Percentiles rank a stretch among this genome's conserved stretches.
Conservation (phyloP, 345 rosid genomes). For the Pugionium dolabratum region DNA sequence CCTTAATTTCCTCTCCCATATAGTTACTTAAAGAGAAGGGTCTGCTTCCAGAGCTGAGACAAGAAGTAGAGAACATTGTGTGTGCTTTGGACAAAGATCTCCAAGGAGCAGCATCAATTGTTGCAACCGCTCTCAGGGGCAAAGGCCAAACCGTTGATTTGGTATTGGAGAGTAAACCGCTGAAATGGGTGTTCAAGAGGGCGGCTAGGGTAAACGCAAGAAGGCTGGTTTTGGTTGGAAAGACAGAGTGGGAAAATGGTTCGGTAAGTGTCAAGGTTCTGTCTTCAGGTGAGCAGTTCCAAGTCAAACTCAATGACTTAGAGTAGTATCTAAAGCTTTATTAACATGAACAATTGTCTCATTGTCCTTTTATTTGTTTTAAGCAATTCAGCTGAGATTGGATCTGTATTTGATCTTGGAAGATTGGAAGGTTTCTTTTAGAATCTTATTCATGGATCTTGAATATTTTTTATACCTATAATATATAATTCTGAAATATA, state of each 20-base stretch:
- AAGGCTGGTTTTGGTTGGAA: slow-evolving; percentile 80
- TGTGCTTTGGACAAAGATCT: slow-evolving; percentile 79
- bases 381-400: slow-evolving; percentile 15
- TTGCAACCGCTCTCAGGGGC: slow-evolving; percentile 72
- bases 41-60: slow-evolving; percentile 61
- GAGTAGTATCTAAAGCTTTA: slow-evolving; percentile 40
- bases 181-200: slow-evolving; percentile 95
- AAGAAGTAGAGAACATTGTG: slow-evolving; percentile 72
- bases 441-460: not conserved
- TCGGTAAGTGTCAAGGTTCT: slow-evolving; percentile 79
- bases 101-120: slow-evolving; percentile 77
- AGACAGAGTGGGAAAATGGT: slow-evolving; percentile 76
- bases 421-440: not conserved
- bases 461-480: not conserved
- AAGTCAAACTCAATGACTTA: slow-evolving; percentile 70
- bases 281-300: slow-evolving; percentile 69
- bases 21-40: slow-evolving; percentile 90
- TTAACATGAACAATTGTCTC: not conserved
- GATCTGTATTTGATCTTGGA: not conserved
- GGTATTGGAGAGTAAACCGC: slow-evolving; percentile 80
- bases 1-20: not conserved
- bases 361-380: not conserved
- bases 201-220: slow-evolving; percentile 76
- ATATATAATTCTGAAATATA: not conserved
- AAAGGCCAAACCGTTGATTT: slow-evolving; percentile 84